These are phyloP conservation scores for Vitis vinifera DNA, from an alignment of 164 flowering plant species.

Conservation along the genomic window ASM3070453v1 NC_081813.1:16706501-16707000, in stretches of 20 bases:
- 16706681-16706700: conserved; percentile 62
- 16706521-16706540: too few species aligned
- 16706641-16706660: conserved; percentile 39
- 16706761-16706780: conserved; percentile 68
- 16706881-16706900: conserved; percentile 72
- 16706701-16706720: conserved; percentile 68
- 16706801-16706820: conserved; percentile 62
- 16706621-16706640: conserved; percentile 60
- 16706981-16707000: conserved; percentile 69
- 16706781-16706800: conserved; percentile 49
- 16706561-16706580: conserved; percentile 81
- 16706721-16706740: conserved; percentile 59
- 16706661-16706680: conserved; percentile 26
- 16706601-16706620: conserved; percentile 68
- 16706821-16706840: conserved; percentile 62
- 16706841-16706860: conserved; percentile 61
- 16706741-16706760: conserved; percentile 65
- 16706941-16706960: conserved; percentile 25
- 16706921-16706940: conserved; percentile 35
- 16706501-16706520: too few species aligned
- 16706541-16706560: conserved; percentile 23
- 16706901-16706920: conserved; percentile 44
- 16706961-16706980: conserved; percentile 54
- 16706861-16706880: conserved; percentile 76
- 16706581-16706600: conserved; percentile 78